Percentiles rank a stretch among this genome's conserved stretches.
These are phyloP conservation scores for Annulohypoxylon nitens DNA, from an alignment of 495 filamentous ascomycete species.

Conservation along the genomic window DNA sequence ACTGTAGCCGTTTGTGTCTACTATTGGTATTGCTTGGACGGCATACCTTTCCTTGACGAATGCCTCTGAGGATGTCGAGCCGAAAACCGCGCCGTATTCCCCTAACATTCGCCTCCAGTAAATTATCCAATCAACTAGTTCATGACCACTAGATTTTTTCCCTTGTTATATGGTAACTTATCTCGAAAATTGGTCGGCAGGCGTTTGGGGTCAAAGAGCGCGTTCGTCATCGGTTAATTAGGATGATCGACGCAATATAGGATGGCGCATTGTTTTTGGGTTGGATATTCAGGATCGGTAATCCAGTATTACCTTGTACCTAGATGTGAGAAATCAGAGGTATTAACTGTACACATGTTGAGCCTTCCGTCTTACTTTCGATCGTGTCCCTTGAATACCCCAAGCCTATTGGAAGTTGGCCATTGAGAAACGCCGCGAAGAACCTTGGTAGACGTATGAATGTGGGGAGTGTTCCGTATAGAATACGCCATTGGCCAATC, in stretches of 20 bases:
- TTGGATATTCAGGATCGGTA: conserved; percentile 14
- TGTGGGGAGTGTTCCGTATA: background rate
- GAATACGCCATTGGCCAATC: conserved; percentile 26
- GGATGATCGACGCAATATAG: conserved; percentile 5
- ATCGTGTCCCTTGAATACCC: background rate
- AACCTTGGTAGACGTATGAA: background rate
- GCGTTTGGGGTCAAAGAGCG: conserved; percentile 33
- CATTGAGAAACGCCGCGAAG: background rate
- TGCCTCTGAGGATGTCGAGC: conserved; percentile 75
- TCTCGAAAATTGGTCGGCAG: conserved; percentile 21
- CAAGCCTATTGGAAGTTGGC: background rate
- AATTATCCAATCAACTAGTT: conserved; percentile 2
- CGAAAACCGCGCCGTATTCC: conserved; percentile 48
- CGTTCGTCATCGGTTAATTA: conserved; percentile 13
- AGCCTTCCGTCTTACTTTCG: background rate
- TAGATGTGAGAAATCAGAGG: conserved; percentile 33
- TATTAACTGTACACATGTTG: background rate
- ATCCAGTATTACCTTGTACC: conserved; percentile 26
- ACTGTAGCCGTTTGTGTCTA: conserved; percentile 91
- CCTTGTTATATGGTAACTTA: conserved; percentile 13
- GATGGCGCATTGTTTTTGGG: conserved; percentile 27
- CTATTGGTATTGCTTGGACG: conserved; percentile 98
- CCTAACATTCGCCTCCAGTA: conserved; percentile 51
- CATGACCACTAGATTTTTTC: conserved; percentile 5
- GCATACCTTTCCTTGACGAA: conserved; percentile 97